Conservation (phyloP, 2,329 filamentous ascomycete species). For the Xylariales sp. region DNA sequence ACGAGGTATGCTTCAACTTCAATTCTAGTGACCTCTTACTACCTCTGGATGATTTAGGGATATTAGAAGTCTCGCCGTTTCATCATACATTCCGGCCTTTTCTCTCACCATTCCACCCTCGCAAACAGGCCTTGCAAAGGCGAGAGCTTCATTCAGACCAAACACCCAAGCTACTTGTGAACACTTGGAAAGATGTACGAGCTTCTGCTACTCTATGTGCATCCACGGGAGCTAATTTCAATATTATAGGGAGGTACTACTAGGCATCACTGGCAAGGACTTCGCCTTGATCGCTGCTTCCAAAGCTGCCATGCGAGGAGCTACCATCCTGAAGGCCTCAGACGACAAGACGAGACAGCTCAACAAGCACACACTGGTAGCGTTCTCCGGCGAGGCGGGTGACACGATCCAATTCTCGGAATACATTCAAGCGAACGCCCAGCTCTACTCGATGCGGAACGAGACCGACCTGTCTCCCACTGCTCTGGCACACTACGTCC, state of each 20-base stretch:
- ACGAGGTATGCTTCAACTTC: too few species aligned
- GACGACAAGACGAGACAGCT: slow-evolving; percentile 95
- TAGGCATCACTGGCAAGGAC: slow-evolving; percentile 98
- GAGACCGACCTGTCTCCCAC: slow-evolving; percentile 85
- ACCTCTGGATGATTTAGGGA: too few species aligned
- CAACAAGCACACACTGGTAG: slow-evolving; percentile 92
- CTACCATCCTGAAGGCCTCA: slow-evolving; percentile 87
- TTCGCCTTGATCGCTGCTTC: slow-evolving; percentile 97
- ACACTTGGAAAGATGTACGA: too few species aligned
- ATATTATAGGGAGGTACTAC: slow-evolving; percentile 83
- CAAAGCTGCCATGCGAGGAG: slow-evolving; percentile 96
- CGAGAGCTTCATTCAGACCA: too few species aligned
- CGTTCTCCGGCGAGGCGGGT: slow-evolving; percentile 91
- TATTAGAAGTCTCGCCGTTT: too few species aligned
- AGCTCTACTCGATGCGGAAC: slow-evolving; percentile 98
- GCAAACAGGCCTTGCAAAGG: too few species aligned
- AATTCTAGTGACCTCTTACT: not conserved
- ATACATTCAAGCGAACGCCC: slow-evolving; percentile 97
- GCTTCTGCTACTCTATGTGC: too few species aligned
- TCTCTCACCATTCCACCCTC: too few species aligned
- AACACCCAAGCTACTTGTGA: too few species aligned
- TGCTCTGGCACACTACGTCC: slow-evolving; percentile 88
- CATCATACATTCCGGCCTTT: too few species aligned
- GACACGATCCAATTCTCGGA: slow-evolving; percentile 99
- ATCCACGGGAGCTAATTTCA: too few species aligned